A percentile compares a stretch with the other conserved stretches of the same genome.
Evolutionary conservation across 305 asterid genomes (phyloP).

Genomic region (Vinca major): DNA sequence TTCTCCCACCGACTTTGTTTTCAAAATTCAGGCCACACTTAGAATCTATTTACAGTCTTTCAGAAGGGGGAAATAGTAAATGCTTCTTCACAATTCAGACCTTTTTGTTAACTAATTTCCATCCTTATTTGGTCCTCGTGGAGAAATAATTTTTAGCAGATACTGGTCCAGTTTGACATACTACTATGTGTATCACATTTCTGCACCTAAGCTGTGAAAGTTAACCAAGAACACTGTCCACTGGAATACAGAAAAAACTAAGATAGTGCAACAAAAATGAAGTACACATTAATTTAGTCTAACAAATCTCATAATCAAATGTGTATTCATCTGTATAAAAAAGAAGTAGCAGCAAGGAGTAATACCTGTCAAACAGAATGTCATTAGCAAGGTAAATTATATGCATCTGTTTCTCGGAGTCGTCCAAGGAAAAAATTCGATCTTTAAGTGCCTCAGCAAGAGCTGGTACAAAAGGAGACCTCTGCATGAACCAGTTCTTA

Average conservation of each 20-base stretch:
- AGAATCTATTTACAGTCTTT: background rate
- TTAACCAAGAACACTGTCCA: background rate
- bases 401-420: constrained; percentile 86
- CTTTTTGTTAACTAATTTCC: background rate
- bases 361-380: constrained; percentile 84
- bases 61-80: background rate
- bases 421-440: constrained; percentile 65
- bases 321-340: background rate
- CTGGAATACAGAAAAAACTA: background rate
- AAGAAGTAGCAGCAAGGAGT: constrained; percentile 1
- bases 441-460: constrained; percentile 90
- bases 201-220: background rate
- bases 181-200: background rate
- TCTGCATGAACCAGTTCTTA: constrained; percentile 95
- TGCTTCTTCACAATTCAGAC: background rate
- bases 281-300: background rate
- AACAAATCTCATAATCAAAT: constrained; percentile 2
- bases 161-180: background rate
- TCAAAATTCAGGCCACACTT: background rate
- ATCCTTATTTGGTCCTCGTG: background rate
- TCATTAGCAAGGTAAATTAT: constrained; percentile 89
- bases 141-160: background rate
- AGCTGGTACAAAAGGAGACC: constrained; percentile 64
- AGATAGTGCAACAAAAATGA: background rate
- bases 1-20: background rate